Conservation (phyloP, 257 asterid genomes). For the Oldenlandia corymbosa region DNA sequence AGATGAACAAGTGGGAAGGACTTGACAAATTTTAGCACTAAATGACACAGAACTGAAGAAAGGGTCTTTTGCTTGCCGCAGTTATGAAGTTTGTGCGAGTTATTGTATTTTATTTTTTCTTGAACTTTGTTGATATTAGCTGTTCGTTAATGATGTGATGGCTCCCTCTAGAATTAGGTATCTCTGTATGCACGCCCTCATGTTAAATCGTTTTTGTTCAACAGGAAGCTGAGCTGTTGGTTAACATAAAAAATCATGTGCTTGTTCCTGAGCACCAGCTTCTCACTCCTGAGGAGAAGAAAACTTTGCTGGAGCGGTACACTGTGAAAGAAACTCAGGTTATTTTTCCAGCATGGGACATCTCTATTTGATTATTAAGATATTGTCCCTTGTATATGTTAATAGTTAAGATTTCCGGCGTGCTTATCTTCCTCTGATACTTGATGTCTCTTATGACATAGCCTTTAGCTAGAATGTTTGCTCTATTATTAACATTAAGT, state of each 20-base stretch:
- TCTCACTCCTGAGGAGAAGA: constrained; percentile 66
- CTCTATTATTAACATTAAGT: too few species aligned
- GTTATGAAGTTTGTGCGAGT: too few species aligned
- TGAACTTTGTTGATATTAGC: too few species aligned
- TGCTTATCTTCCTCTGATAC: not conserved
- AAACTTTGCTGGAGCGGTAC: constrained; percentile 69
- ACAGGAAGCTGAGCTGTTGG: constrained; percentile 68
- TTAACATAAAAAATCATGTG: constrained; percentile 72
- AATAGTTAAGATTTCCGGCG: not conserved
- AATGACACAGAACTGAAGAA: too few species aligned
- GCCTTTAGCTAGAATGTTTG: not conserved
- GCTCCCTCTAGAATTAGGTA: too few species aligned
- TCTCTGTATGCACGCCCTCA: too few species aligned
- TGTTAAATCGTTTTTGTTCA: constrained; percentile 5
- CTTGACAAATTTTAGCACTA: too few species aligned
- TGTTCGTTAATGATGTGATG: too few species aligned
- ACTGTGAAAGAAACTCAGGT: constrained; percentile 93
- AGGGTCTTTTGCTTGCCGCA: too few species aligned
- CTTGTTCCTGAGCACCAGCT: constrained; percentile 82
- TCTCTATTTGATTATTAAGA: not conserved
- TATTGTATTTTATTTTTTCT: too few species aligned
- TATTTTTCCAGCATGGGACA: constrained; percentile 8
- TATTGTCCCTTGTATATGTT: not conserved
- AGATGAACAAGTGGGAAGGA: too few species aligned
- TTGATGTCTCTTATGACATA: not conserved